Conservation (phyloP, 2,329 filamentous ascomycete species). For the Paramyrothecium roridum region DNA sequence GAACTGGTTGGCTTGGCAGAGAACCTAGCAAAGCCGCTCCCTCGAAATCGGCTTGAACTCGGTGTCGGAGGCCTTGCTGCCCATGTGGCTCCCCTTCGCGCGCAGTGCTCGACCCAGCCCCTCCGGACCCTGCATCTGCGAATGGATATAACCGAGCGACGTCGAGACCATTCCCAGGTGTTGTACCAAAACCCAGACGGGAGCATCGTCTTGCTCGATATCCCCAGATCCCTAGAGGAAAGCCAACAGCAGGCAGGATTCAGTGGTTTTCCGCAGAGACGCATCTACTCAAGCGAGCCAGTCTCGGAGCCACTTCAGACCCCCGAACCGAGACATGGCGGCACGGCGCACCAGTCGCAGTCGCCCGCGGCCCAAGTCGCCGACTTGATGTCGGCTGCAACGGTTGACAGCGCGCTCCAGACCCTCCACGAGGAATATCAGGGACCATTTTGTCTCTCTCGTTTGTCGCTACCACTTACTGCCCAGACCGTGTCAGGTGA, state of each 20-base stretch:
- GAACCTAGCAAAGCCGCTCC: background rate
- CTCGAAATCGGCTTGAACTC: background rate
- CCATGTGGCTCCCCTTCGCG: no score
- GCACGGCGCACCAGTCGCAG: constrained; percentile 25
- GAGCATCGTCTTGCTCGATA: constrained; percentile 60
- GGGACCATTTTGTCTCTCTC: constrained; percentile 46
- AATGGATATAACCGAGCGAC: background rate
- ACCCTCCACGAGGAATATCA: constrained; percentile 26
- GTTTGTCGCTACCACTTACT: constrained; percentile 20
- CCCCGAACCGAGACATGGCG: constrained; percentile 42
- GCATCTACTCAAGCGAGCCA: constrained; percentile 43
- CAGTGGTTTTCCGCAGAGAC: constrained; percentile 25
- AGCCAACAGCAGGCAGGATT: constrained; percentile 41
- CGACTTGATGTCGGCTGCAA: constrained; percentile 50
- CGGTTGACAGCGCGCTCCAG: constrained; percentile 40
- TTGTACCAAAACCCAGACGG: constrained; percentile 29
- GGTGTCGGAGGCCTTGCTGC: no score
- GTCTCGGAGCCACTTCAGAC: constrained; percentile 44
- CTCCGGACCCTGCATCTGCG: background rate
- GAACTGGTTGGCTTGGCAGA: background rate
- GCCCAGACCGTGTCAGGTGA: constrained; percentile 6
- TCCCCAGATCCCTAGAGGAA: constrained; percentile 66
- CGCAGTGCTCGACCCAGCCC: no score
- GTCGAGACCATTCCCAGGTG: constrained; percentile 18
- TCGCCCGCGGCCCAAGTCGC: constrained; percentile 47